A percentile compares a stretch with the other conserved stretches of the same genome.
Evolutionary conservation across 2,329 filamentous ascomycete species (phyloP).

Genomic region (Penicillium sp.): DNA sequence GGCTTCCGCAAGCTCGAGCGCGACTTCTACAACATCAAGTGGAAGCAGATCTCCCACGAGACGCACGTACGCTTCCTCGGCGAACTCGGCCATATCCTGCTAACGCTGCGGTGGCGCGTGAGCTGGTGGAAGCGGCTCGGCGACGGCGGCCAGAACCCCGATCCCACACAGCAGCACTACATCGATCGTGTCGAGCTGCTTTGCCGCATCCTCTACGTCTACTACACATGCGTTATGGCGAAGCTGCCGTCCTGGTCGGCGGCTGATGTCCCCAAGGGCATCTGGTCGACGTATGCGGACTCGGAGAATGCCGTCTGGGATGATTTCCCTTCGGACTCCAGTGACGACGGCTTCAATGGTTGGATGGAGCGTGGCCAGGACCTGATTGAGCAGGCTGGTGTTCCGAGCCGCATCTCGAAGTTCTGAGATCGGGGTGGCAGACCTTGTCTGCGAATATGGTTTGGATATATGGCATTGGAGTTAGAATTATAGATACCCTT

Average conservation of each 20-base stretch:
- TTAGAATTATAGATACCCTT: slow-evolving; percentile 32
- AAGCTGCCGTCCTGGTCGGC: slow-evolving; percentile 36
- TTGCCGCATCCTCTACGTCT: slow-evolving; percentile 41
- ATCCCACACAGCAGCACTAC: slow-evolving; percentile 34
- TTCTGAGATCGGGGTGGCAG: slow-evolving; percentile 10
- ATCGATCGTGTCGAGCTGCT: slow-evolving; percentile 35
- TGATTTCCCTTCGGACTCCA: slow-evolving; percentile 36
- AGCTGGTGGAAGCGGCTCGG: slow-evolving; percentile 41
- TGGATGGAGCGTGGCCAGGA: slow-evolving; percentile 37
- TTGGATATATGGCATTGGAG: slow-evolving; percentile 16
- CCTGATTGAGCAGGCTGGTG: slow-evolving; percentile 36
- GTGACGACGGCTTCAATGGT: slow-evolving; percentile 31
- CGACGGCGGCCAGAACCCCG: slow-evolving; percentile 30
- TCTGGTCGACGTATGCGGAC: slow-evolving; percentile 38
- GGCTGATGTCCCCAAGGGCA: slow-evolving; percentile 32
- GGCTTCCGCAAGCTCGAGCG: slow-evolving; percentile 39
- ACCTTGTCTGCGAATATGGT: neutral
- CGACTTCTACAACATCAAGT: slow-evolving; percentile 40
- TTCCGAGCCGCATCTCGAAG: slow-evolving; percentile 25
- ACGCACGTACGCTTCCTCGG: slow-evolving; percentile 34
- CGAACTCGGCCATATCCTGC: slow-evolving; percentile 35
- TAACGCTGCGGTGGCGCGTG: slow-evolving; percentile 39
- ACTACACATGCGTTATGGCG: slow-evolving; percentile 38
- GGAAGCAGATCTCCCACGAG: slow-evolving; percentile 38
- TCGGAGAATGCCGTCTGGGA: slow-evolving; percentile 36